phyloP scores from a whole-genome alignment of 2,329 filamentous ascomycete species.

The Acrodontium crateriforme region DNA sequence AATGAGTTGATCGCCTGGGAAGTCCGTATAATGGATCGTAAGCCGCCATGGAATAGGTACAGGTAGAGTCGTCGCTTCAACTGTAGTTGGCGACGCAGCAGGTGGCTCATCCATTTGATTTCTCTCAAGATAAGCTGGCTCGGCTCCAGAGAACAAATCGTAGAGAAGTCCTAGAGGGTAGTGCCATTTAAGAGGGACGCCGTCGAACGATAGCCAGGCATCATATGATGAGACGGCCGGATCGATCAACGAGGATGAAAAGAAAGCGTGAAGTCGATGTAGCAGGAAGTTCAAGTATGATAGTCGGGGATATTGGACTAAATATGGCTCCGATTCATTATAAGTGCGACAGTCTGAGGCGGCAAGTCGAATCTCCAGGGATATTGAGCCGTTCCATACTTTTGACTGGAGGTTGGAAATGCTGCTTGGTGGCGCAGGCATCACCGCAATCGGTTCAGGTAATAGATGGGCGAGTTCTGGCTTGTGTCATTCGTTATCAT shows the following conservation, averaged over 20 bases:
- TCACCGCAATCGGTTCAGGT: no score
- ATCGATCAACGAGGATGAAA: slow-evolving; percentile 43
- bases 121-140: slow-evolving; percentile 25
- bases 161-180: slow-evolving; percentile 56
- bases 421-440: slow-evolving; percentile 11
- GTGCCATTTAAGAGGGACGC: slow-evolving; percentile 58
- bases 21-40: slow-evolving; percentile 46
- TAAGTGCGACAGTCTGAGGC: slow-evolving; percentile 47
- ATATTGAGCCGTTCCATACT: slow-evolving; percentile 46
- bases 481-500: no score
- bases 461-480: no score
- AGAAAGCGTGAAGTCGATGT: slow-evolving; percentile 49
- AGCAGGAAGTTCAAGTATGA: slow-evolving; percentile 57
- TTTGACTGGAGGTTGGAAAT: slow-evolving; percentile 30
- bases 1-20: slow-evolving; percentile 44
- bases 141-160: slow-evolving; percentile 51
- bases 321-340: slow-evolving; percentile 45
- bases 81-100: slow-evolving; percentile 3
- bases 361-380: slow-evolving; percentile 45
- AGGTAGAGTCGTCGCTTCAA: slow-evolving; percentile 2
- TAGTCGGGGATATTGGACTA: slow-evolving; percentile 49
- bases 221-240: slow-evolving; percentile 37
- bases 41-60: slow-evolving; percentile 46
- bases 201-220: slow-evolving; percentile 54
- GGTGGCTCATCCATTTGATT: not conserved